Evolutionary conservation across 78 protist genomes (phyloP).

Genomic region (Pigoraptor vietnamica): DNA sequence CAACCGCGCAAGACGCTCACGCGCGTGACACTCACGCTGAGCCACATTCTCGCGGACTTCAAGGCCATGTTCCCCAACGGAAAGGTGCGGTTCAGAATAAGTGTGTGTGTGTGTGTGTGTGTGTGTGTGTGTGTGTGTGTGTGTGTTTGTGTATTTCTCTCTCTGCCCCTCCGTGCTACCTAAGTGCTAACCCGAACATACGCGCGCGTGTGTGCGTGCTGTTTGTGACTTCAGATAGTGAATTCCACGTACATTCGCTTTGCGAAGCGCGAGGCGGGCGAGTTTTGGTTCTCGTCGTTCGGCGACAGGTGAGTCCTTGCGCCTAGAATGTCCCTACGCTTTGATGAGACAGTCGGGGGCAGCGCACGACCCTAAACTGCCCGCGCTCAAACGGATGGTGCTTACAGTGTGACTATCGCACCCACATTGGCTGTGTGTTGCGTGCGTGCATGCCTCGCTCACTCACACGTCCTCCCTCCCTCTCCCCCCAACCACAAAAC

Average conservation of each 20-base stretch:
- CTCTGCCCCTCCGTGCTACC: background rate
- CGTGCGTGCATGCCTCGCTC: too few relatives aligned
- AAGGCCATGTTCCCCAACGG: background rate
- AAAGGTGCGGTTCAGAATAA: background rate
- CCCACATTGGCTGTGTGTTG: too few relatives aligned
- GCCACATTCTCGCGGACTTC: background rate
- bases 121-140: too few relatives aligned
- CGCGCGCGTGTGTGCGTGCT: too few relatives aligned
- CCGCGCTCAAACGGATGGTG: too few relatives aligned
- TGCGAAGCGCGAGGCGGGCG: background rate
- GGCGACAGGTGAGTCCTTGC: background rate
- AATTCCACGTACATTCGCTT: background rate
- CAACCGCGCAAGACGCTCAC: background rate
- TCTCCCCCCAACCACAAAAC: too few relatives aligned
- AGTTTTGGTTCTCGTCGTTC: background rate
- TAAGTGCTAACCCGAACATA: background rate
- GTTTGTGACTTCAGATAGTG: too few relatives aligned
- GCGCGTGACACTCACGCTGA: background rate
- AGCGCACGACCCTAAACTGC: too few relatives aligned
- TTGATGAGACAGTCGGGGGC: too few relatives aligned
- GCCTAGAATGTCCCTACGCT: too few relatives aligned
- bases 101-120: conserved; percentile 1
- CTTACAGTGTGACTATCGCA: too few relatives aligned
- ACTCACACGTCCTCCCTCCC: too few relatives aligned
- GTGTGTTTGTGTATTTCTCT: background rate